These are phyloP conservation scores for Oleoguttula mirabilis DNA, from an alignment of 495 filamentous ascomycete genomes.

Conservation along the genomic window DNA sequence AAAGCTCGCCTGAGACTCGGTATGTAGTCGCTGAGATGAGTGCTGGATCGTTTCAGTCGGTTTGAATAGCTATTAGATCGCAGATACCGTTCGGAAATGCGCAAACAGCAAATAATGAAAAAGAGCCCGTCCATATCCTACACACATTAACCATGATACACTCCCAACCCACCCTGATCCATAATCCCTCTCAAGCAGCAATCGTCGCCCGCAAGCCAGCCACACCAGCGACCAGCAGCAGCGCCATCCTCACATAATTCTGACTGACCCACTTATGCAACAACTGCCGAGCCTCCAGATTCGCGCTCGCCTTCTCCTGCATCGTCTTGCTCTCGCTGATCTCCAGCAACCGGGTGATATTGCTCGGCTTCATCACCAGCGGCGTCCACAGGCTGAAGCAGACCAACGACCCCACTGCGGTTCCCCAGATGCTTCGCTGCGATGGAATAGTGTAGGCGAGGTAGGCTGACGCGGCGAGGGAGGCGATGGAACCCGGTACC, in stretches of 20 bases:
- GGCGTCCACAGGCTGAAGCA: constrained; percentile 1
- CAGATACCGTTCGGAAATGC: no score
- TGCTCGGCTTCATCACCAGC: constrained; percentile 6
- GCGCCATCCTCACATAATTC: constrained; percentile 12
- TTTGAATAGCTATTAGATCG: no score
- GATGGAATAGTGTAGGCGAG: constrained; percentile 11
- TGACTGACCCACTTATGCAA: constrained; percentile 10
- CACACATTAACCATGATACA: no score
- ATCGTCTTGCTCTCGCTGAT: constrained; percentile 4
- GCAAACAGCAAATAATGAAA: no score
- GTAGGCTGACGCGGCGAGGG: constrained; percentile 4
- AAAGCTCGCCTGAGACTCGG: no score
- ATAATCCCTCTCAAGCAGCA: not conserved
- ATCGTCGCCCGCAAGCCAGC: constrained; percentile 2
- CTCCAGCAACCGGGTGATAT: constrained; percentile 8
- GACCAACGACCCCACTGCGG: not conserved
- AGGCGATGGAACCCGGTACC: constrained; percentile 2
- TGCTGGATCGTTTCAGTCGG: no score
- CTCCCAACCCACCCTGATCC: no score
- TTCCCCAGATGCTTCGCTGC: constrained; percentile 1
- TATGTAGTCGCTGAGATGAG: no score
- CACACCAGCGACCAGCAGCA: constrained; percentile 2
- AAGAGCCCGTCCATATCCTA: no score
- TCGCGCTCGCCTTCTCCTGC: constrained; percentile 17
- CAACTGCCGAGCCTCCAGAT: constrained; percentile 12